phyloP scores from a whole-genome alignment of 805 yeast genomes.

The Candida ponderosae region DNA sequence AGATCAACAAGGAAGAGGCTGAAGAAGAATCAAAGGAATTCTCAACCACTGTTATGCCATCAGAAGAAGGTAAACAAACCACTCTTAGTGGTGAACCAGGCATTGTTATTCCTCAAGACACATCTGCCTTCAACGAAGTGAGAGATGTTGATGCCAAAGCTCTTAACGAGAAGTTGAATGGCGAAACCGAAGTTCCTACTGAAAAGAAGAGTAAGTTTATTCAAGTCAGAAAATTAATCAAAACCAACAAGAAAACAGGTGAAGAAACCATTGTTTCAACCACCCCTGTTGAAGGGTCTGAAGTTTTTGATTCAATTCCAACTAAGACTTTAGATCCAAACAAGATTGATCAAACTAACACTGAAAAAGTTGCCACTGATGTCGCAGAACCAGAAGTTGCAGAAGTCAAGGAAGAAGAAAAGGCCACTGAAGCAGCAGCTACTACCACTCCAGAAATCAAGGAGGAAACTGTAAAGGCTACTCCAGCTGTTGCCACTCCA shows the following conservation, averaged over 20 bases:
- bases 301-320: slow-evolving; percentile 6
- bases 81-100: slow-evolving; percentile 59
- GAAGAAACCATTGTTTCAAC: slow-evolving; percentile 28
- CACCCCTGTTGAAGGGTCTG: slow-evolving; percentile 17
- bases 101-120: slow-evolving; percentile 52
- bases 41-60: slow-evolving; percentile 38
- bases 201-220: slow-evolving; percentile 19
- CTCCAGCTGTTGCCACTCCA: slow-evolving; percentile 1
- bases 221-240: slow-evolving; percentile 29
- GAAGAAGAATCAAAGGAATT: slow-evolving; percentile 7
- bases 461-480: no score
- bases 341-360: slow-evolving; percentile 1
- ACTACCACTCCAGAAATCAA: no score
- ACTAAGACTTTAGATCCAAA: slow-evolving; percentile 13
- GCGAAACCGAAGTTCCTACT: slow-evolving; percentile 8
- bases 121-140: slow-evolving; percentile 56
- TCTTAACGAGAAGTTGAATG: slow-evolving; percentile 38
- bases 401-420: not conserved
- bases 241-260: slow-evolving; percentile 32
- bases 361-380: slow-evolving; percentile 5
- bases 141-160: slow-evolving; percentile 49
- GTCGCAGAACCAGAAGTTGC: slow-evolving; percentile 11
- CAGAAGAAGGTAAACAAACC: slow-evolving; percentile 32
- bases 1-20: slow-evolving; percentile 7
- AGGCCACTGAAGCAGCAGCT: not conserved